Evolutionary conservation across 1,284 basidiomycete genomes (phyloP).

Genomic region (Pascua sp.): DNA sequence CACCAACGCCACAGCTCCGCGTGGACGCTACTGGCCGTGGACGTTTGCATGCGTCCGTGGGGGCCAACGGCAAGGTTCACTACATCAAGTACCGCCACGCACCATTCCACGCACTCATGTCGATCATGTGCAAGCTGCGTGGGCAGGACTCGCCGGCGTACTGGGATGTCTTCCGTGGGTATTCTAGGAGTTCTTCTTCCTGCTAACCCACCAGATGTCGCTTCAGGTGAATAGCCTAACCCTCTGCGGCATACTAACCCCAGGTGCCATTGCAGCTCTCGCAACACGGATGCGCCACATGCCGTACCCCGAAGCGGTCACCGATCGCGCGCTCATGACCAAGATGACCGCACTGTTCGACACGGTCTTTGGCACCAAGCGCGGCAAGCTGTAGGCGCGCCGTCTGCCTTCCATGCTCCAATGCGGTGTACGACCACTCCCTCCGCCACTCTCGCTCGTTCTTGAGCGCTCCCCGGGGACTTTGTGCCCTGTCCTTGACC

Average conservation of each 20-base stretch:
- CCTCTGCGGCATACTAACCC: not conserved
- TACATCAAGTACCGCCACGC: slow-evolving; percentile 47
- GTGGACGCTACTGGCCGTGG: slow-evolving; percentile 11
- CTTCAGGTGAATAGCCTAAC: not conserved
- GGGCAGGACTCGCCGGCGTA: slow-evolving; percentile 37
- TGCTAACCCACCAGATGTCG: slow-evolving; percentile 4
- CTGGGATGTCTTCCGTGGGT: slow-evolving; percentile 45
- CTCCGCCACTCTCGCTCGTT: no score
- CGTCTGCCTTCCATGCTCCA: no score
- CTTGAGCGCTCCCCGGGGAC: no score
- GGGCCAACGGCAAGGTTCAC: slow-evolving; percentile 28
- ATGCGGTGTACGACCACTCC: no score
- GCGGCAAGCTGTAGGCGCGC: no score
- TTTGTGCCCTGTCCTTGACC: no score
- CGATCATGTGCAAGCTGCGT: slow-evolving; percentile 36
- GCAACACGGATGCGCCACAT: slow-evolving; percentile 4
- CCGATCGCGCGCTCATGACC: slow-evolving; percentile 2
- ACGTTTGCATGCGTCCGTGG: slow-evolving; percentile 15
- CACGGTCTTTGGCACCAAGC: slow-evolving; percentile 1
- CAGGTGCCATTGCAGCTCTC: slow-evolving; percentile 9
- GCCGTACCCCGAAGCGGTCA: not conserved
- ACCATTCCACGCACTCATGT: slow-evolving; percentile 43
- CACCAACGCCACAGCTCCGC: slow-evolving; percentile 11
- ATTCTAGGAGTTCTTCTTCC: not conserved
- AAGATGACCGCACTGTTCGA: slow-evolving; percentile 8